Base-by-base conservation (phyloP, 768 basidiomycete genomes). In the Rhizopogon vesiculosus region DNA sequence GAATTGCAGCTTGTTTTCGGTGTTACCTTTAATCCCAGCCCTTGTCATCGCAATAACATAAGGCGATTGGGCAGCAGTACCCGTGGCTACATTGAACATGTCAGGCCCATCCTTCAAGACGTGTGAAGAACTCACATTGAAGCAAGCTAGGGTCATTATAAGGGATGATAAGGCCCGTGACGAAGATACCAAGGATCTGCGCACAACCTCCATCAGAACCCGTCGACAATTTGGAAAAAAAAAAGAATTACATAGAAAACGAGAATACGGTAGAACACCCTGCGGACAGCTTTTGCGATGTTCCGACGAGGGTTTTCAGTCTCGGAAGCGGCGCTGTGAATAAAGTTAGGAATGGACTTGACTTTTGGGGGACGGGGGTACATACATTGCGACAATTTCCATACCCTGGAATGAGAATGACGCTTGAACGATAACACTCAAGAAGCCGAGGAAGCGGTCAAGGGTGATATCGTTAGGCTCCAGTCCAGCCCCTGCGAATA, bases 361-460 rank as follows among this genome's bases (percentile, higher is more conserved):
- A 44, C 10, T 18, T 42, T 8, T 18, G 13, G 25, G 66, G 31
- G 66, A 65, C 45, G 65, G 71, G 6, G 71, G n/a, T 7, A 63
- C 77, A 56, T 64, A 84, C 83, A 87, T 78, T 19, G 83, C 86
- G 39, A 89, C 83, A 41, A 87, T 71, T 64, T 91, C 89, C 78
- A 89, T 84, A 44, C 83, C 87, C 66, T 87, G 84, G 77, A 84
- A 89, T 3, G 88, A 88, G 77, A 89, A 93, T 1, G 83, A 83
- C 13, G 81, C 82, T 60, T 78, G 76, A 42, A 81, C 74, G 55
- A 82, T 58, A 3, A 77, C 77, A 33, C 69, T 65, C 41, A 78
- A 29, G 51, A 77, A 66, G 18, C 65, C 76, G 19, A 78, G 61
- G 66, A 77, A 76, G 19, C 69, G 65, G 54, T 80, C 76, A 42